These are phyloP conservation scores for Vinca minor DNA, from an alignment of 257 asterid species.

Conservation along the genomic window DNA sequence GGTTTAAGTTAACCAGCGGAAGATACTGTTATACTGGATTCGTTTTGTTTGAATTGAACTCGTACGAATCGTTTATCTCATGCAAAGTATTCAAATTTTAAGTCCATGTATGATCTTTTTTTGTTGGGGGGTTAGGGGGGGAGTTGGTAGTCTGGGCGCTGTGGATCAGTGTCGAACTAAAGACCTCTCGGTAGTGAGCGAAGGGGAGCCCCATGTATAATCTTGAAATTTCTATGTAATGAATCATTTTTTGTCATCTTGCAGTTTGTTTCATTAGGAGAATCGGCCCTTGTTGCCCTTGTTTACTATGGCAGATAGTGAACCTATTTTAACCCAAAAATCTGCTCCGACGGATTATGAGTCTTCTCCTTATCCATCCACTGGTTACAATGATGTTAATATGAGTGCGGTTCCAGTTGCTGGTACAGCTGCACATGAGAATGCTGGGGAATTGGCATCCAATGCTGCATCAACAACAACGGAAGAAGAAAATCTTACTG, in stretches of 20 bases:
- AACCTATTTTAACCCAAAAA: constrained; percentile 20
- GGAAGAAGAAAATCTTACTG: constrained; percentile 11
- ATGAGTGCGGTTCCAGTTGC: constrained; percentile 10
- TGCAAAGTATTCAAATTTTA: too few species aligned
- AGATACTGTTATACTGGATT: not conserved
- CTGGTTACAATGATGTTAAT: constrained; percentile 16
- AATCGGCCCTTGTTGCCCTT: not conserved
- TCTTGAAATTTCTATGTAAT: not conserved
- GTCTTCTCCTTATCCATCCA: constrained; percentile 12
- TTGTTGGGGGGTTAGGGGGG: too few species aligned
- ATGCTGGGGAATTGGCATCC: constrained; percentile 14
- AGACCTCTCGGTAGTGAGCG: too few species aligned
- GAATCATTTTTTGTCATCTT: not conserved
- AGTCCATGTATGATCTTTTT: too few species aligned
- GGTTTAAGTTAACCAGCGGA: not conserved
- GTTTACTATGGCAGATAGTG: constrained; percentile 26
- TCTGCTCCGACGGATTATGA: constrained; percentile 11
- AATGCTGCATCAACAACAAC: constrained; percentile 8
- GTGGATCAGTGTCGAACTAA: too few species aligned
- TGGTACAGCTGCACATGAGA: constrained; percentile 7
- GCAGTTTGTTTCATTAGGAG: not conserved
- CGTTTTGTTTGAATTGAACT: not conserved
- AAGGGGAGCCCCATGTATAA: not conserved
- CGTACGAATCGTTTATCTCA: not conserved
- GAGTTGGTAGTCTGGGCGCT: too few species aligned